A percentile compares a stretch with the other conserved stretches of the same genome.
phyloP scores from a whole-genome alignment of 208 protist genomes.

The Herpetomonas tarakana region DNA sequence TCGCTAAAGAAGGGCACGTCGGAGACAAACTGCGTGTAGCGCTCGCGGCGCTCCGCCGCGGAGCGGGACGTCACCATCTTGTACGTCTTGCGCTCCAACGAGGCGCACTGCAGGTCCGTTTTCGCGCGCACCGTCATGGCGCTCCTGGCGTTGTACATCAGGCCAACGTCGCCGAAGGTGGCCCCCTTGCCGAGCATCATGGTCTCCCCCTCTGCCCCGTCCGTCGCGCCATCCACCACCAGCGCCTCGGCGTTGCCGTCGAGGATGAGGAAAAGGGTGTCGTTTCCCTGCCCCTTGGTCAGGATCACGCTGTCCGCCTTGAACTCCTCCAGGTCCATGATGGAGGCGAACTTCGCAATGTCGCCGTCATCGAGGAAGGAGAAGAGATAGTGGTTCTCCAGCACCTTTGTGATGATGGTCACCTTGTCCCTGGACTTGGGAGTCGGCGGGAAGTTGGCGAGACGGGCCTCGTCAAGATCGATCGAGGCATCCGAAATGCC shows the following conservation, averaged over 20 bases:
- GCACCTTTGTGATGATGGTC: slow-evolving; percentile 42
- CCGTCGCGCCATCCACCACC: not conserved
- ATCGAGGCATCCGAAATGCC: slow-evolving; percentile 46
- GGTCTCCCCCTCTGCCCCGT: slow-evolving; percentile 4
- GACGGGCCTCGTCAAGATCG: slow-evolving; percentile 38
- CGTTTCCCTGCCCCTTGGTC: slow-evolving; percentile 29
- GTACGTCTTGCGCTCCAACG: slow-evolving; percentile 67
- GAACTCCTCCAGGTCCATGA: slow-evolving; percentile 54
- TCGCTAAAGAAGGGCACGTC: slow-evolving; percentile 33
- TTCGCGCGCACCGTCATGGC: slow-evolving; percentile 28
- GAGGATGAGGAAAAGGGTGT: slow-evolving; percentile 68
- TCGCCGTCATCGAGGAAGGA: slow-evolving; percentile 66
- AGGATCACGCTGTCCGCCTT: slow-evolving; percentile 25
- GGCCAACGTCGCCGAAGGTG: slow-evolving; percentile 48
- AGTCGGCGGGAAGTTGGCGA: slow-evolving; percentile 37
- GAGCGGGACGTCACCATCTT: slow-evolving; percentile 54
- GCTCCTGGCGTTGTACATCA: slow-evolving; percentile 56
- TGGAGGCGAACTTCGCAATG: slow-evolving; percentile 43
- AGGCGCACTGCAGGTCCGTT: slow-evolving; percentile 37
- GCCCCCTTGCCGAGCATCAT: slow-evolving; percentile 26
- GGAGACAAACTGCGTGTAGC: slow-evolving; percentile 53
- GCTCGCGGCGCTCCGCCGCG: slow-evolving; percentile 50
- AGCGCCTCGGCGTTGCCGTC: slow-evolving; percentile 43
- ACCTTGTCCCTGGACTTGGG: slow-evolving; percentile 61
- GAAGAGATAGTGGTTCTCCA: slow-evolving; percentile 73